phyloP scores from a whole-genome alignment of 2,329 filamentous ascomycete species.

The Alternaria gansuensis region DNA sequence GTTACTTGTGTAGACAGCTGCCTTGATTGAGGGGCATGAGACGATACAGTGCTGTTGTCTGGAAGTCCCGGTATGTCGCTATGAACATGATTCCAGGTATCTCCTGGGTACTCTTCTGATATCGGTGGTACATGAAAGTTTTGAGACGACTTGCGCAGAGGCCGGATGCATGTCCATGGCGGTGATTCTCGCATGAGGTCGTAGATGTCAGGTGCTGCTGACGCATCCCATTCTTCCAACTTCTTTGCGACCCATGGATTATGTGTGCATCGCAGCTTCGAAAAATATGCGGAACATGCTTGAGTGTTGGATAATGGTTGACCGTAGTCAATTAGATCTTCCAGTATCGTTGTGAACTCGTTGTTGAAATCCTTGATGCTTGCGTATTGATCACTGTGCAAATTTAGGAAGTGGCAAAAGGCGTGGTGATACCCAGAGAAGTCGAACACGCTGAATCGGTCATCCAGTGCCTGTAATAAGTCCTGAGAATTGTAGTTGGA shows the following conservation, averaged over 20 bases:
- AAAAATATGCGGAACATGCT: slow-evolving; percentile 52
- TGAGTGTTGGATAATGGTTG: slow-evolving; percentile 47
- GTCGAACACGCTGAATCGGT: slow-evolving; percentile 39
- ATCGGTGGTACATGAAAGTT: slow-evolving; percentile 32
- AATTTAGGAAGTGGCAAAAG: slow-evolving; percentile 51
- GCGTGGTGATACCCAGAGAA: slow-evolving; percentile 51
- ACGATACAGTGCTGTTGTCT: slow-evolving; percentile 34
- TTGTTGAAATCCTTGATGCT: slow-evolving; percentile 48
- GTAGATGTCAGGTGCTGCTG: slow-evolving; percentile 30
- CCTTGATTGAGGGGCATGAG: slow-evolving; percentile 33
- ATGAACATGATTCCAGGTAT: slow-evolving; percentile 26
- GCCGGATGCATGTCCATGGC: slow-evolving; percentile 45
- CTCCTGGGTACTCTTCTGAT: slow-evolving; percentile 33
- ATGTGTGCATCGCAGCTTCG: slow-evolving; percentile 50
- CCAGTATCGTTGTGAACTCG: slow-evolving; percentile 45
- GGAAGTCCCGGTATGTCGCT: neutral
- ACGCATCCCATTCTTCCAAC: slow-evolving; percentile 45
- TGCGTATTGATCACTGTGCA: slow-evolving; percentile 48
- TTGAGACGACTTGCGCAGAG: slow-evolving; percentile 35
- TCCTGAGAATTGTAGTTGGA: slow-evolving; percentile 44
- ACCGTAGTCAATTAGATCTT: slow-evolving; percentile 48
- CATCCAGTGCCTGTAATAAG: slow-evolving; percentile 46
- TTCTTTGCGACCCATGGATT: slow-evolving; percentile 50
- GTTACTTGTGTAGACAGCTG: slow-evolving; percentile 34
- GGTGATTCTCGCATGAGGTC: slow-evolving; percentile 46